These are phyloP conservation scores for Penicillium aurantiogriseum DNA, from an alignment of 2,329 filamentous ascomycete genomes.

Conservation along the genomic window DNA sequence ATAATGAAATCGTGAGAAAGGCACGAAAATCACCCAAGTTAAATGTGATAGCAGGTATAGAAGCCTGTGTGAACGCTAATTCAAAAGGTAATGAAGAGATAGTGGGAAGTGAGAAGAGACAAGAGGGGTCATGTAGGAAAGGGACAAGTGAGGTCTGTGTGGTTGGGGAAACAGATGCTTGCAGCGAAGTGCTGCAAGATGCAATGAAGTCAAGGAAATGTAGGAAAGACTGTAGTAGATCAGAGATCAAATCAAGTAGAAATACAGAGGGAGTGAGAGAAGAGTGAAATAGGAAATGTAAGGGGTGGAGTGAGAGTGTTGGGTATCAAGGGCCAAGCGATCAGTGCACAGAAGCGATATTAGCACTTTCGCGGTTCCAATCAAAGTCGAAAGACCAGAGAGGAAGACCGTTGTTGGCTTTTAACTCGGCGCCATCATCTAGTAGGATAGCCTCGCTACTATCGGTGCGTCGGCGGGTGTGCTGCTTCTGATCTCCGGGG, in stretches of 20 bases:
- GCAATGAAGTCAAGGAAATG: constrained; percentile 6
- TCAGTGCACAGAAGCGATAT: constrained; percentile 39
- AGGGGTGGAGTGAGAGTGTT: constrained; percentile 2
- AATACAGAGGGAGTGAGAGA: background rate
- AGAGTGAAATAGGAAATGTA: constrained; percentile 6
- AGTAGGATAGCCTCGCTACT: constrained; percentile 49
- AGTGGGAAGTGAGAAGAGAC: background rate
- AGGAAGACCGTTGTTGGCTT: constrained; percentile 54
- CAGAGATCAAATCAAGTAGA: background rate
- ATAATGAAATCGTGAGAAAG: background rate
- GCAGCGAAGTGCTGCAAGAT: background rate
- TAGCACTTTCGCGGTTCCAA: constrained; percentile 43
- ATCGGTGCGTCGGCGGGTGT: constrained; percentile 43
- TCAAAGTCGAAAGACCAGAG: constrained; percentile 40
- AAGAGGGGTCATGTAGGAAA: constrained; percentile 4
- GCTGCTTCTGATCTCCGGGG: constrained; percentile 34
- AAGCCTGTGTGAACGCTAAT: constrained; percentile 7
- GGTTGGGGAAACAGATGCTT: background rate
- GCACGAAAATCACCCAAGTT: background rate
- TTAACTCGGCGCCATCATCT: constrained; percentile 48
- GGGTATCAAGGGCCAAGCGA: constrained; percentile 4
- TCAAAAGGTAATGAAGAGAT: background rate
- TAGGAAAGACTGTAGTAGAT: background rate
- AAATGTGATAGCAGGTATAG: constrained; percentile 9
- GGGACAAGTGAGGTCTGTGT: background rate